Evolutionary conservation across 2,329 filamentous ascomycete species (phyloP).

Genomic region (Aphanocladium album): DNA sequence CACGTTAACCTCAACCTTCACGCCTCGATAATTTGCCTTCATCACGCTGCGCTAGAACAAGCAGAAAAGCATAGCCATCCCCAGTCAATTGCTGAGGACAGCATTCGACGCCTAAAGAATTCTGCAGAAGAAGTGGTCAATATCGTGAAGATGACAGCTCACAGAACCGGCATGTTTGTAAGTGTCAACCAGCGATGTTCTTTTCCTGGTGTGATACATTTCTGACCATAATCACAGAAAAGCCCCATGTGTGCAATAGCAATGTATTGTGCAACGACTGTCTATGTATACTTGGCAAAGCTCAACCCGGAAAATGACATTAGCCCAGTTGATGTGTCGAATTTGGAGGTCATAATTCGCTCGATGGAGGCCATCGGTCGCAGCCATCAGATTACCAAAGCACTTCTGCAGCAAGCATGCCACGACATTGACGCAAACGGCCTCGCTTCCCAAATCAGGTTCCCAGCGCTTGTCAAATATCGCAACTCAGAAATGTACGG

Average conservation of each 20-base stretch:
- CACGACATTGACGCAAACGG: slow-evolving; percentile 66
- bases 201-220: background rate
- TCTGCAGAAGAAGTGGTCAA: slow-evolving; percentile 80
- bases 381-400: slow-evolving; percentile 70
- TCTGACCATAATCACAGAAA: slow-evolving; percentile 21
- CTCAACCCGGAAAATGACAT: slow-evolving; percentile 56
- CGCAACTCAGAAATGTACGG: slow-evolving; percentile 24
- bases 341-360: slow-evolving; percentile 69
- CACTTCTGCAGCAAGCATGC: slow-evolving; percentile 79
- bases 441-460: slow-evolving; percentile 29
- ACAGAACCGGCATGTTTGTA: slow-evolving; percentile 63
- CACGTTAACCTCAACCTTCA: slow-evolving; percentile 88
- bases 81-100: slow-evolving; percentile 60
- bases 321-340: slow-evolving; percentile 40
- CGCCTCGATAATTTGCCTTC: slow-evolving; percentile 79
- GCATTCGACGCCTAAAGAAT: slow-evolving; percentile 67
- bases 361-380: slow-evolving; percentile 74
- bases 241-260: slow-evolving; percentile 58
- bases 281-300: slow-evolving; percentile 76
- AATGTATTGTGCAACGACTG: slow-evolving; percentile 77
- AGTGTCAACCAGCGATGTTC: slow-evolving; percentile 26
- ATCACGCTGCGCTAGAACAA: slow-evolving; percentile 83
- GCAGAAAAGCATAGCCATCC: slow-evolving; percentile 67
- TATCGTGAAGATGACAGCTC: slow-evolving; percentile 74
- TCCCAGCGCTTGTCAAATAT: slow-evolving; percentile 33